These are phyloP conservation scores for Tricholoma furcatifolium DNA, from an alignment of 768 basidiomycete species.

Conservation along the genomic window DNA sequence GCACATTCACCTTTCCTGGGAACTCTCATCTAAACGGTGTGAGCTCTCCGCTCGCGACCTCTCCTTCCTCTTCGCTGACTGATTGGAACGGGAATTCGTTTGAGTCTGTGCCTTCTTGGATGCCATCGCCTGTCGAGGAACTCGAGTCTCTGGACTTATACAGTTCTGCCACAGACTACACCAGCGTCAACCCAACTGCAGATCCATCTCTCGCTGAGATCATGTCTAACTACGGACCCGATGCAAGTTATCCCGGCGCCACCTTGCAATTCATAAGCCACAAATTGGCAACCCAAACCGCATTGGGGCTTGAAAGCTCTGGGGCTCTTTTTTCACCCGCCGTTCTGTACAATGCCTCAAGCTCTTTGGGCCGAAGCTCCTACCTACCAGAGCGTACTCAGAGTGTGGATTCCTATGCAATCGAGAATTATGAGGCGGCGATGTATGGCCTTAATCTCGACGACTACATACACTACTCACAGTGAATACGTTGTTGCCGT, in stretches of 20 bases:
- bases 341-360: neutral
- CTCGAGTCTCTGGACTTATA: no score
- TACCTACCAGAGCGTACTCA: conserved; percentile 9
- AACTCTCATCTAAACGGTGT: conserved; percentile 6
- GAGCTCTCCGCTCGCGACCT: conserved; percentile 17
- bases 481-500: neutral
- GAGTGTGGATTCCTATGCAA: neutral
- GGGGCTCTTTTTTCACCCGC: conserved; percentile 7
- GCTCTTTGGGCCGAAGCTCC: neutral
- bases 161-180: no score
- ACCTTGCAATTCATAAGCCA: neutral
- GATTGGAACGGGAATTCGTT: conserved; percentile 35
- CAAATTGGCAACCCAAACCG: neutral
- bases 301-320: conserved; percentile 3
- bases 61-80: conserved; percentile 36
- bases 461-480: conserved; percentile 23
- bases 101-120: no score
- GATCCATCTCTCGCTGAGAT: neutral
- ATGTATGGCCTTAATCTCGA: conserved; percentile 27
- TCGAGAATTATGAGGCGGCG: conserved; percentile 19
- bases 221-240: neutral
- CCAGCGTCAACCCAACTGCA: no score
- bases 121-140: no score
- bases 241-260: conserved; percentile 7
- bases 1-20: conserved; percentile 10